Conservation (phyloP, 371 early-diverging fungal species). For the Batrachochytrium dendrobatidis region DNA sequence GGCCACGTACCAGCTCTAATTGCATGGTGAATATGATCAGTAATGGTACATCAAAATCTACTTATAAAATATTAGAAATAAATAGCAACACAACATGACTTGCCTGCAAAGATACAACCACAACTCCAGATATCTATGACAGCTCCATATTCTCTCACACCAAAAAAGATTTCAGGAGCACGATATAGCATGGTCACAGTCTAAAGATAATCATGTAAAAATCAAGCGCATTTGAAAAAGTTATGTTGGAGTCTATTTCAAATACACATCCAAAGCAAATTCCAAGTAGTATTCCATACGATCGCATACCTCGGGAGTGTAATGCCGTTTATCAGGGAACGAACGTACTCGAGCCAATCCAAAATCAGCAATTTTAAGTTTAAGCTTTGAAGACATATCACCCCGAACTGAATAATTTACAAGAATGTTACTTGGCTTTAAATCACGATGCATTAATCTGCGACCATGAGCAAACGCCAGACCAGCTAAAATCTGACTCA, state of each 20-base stretch:
- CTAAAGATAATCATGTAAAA: not conserved
- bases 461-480: conserved; percentile 4
- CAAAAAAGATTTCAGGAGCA: conserved; percentile 9
- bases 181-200: conserved; percentile 7
- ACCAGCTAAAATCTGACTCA: not conserved
- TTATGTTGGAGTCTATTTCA: not conserved
- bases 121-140: conserved; percentile 8
- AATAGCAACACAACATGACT: not conserved
- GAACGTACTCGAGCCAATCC: not conserved
- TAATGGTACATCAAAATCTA: not conserved
- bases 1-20: not conserved
- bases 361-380: conserved; percentile 11
- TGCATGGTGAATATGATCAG: no score
- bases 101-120: conserved; percentile 10
- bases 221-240: not conserved
- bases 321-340: not conserved
- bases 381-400: not conserved
- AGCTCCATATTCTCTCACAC: not conserved
- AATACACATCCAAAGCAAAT: not conserved
- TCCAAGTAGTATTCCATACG: not conserved
- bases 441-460: conserved; percentile 5
- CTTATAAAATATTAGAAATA: not conserved
- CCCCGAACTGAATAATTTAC: not conserved
- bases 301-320: conserved; percentile 2
- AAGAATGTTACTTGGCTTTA: conserved; percentile 6